These are phyloP conservation scores for Serpula lacrymans DNA, from an alignment of 768 basidiomycete species.

Conservation along the genomic window DNA sequence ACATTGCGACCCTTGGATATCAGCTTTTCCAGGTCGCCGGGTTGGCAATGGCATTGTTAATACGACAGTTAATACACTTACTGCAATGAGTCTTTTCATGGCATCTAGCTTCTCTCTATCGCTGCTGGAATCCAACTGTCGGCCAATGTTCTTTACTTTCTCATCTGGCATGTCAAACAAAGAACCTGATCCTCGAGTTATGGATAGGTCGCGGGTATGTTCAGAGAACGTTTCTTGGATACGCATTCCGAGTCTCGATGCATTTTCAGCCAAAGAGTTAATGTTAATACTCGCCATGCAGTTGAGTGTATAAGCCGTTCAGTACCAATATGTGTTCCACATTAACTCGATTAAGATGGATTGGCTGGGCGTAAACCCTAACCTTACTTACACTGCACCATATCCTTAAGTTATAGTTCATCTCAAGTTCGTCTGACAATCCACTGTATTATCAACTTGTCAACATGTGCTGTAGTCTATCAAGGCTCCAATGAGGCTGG, in stretches of 20 bases:
- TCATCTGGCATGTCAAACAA: slow-evolving; percentile 75
- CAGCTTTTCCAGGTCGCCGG: slow-evolving; percentile 48
- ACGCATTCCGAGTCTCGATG: slow-evolving; percentile 75
- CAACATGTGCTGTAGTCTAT: slow-evolving; percentile 23
- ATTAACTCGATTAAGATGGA: too few species aligned
- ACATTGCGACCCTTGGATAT: slow-evolving; percentile 92
- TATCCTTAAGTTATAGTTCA: neutral
- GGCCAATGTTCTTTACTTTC: slow-evolving; percentile 75
- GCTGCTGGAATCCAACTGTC: slow-evolving; percentile 82
- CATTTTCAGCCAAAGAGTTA: slow-evolving; percentile 68
- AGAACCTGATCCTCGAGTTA: slow-evolving; percentile 52
- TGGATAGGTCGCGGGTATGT: slow-evolving; percentile 67
- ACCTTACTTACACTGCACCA: neutral
- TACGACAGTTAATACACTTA: slow-evolving; percentile 38
- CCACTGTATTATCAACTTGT: neutral
- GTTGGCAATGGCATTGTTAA: slow-evolving; percentile 4
- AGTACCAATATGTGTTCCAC: too few species aligned
- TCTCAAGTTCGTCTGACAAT: neutral
- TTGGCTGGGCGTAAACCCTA: too few species aligned
- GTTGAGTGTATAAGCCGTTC: too few species aligned
- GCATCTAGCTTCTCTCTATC: slow-evolving; percentile 93
- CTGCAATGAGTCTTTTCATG: slow-evolving; percentile 92
- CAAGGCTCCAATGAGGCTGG: slow-evolving; percentile 84
- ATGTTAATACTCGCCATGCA: slow-evolving; percentile 35
- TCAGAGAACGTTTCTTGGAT: slow-evolving; percentile 83